Base-by-base conservation (phyloP, 75 land plant species). In the Ceratopteris richardii region DNA sequence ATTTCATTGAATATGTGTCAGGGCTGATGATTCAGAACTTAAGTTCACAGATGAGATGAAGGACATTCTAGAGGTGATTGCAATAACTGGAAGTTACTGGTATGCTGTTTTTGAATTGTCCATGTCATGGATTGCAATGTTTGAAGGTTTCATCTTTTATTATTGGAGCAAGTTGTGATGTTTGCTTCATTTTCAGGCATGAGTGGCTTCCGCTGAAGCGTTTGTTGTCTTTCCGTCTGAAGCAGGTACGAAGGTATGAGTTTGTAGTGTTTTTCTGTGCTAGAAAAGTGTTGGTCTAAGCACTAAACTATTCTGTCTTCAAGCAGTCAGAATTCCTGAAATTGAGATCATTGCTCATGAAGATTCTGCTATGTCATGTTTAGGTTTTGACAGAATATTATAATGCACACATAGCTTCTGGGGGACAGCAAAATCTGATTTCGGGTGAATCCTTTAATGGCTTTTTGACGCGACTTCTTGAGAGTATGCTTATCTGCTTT, bases 191-290 rank as follows among this genome's bases (percentile, higher is more conserved):
- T 33, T 33, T 33, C 68, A 86, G 90, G 90, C 84, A 78, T 76
- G 76, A 73, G 26, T 87, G 91, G 91, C 58, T 65, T 26, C 58
- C 69, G 50, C 46, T 87, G 61, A 83, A 74, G 67, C 40, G 47
- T 27, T 53, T 80, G 63, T 62, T 87, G 31, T 78, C 84, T 22
- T 76, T 70, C 65, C 74, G 80, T 43, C 63, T 87, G 73, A 83
- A 80, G 87, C 87, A 87, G 91, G 91, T 87, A 77, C 74, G 80
- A 66, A 74, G 79, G 79, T 72, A 72, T 70, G 70, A 71, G 25
- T 23, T 28, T 52, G 2, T 24, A 26, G 54, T 23, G 1, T 52
- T 52, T 33, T 33, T 33, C 9, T 33, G 37, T 33, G 37, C 7
- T 9, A 33, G 9, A 33, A 4, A 33, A 33, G 37, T 4, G 9